A percentile compares a stretch with the other conserved stretches of the same genome.
phyloP scores from a whole-genome alignment of 2,329 filamentous ascomycete species.

The Aspergillus sergii region DNA sequence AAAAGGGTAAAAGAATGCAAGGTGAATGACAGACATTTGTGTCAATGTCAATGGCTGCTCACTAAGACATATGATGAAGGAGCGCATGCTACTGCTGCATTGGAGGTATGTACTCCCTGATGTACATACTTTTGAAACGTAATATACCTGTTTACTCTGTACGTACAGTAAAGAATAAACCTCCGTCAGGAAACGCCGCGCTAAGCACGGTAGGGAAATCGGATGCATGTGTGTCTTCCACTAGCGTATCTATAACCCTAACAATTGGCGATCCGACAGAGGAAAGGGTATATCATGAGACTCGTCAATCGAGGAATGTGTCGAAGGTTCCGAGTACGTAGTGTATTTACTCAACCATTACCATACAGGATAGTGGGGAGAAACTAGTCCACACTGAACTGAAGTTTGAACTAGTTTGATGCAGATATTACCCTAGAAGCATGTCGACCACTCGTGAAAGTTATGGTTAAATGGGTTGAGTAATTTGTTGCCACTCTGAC shows the following conservation, averaged over 20 bases:
- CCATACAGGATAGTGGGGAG: neutral
- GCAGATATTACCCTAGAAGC: neutral
- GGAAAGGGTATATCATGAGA: constrained; percentile 20
- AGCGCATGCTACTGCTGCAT: neutral
- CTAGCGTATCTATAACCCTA: neutral
- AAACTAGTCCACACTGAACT: neutral
- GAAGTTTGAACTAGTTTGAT: neutral
- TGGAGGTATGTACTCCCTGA: neutral
- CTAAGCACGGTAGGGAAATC: neutral
- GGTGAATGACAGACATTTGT: neutral
- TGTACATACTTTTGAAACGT: neutral
- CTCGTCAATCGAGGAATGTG: constrained; percentile 8
- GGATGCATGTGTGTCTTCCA: constrained; percentile 3
- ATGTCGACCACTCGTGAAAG: neutral
- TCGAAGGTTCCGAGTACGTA: neutral
- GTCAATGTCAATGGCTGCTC: neutral
- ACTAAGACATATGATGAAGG: constrained; percentile 3
- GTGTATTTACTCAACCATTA: neutral
- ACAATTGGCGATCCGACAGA: constrained; percentile 11
- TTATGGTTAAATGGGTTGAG: neutral
- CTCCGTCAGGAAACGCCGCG: neutral
- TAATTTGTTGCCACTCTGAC: neutral
- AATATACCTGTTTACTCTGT: neutral
- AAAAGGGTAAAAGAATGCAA: neutral
- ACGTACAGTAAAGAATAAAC: neutral